Evolutionary conservation across 75 land plant genomes (phyloP), one percentile per base, ranked within the genome.

Genomic region (Pseudotsuga menziesii): DNA sequence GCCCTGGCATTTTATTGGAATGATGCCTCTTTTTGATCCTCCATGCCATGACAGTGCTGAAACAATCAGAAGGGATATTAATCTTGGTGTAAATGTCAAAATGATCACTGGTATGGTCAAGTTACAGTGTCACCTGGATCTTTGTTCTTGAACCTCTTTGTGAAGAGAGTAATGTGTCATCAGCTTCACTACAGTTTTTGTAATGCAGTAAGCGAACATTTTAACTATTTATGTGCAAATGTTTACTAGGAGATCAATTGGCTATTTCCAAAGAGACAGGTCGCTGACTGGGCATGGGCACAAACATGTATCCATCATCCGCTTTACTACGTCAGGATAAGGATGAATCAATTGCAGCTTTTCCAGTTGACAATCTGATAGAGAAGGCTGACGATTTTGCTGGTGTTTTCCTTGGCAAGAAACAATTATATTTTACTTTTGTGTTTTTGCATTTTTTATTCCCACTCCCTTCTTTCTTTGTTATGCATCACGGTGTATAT

Each of bases 261-360:
- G 97, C 94, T 63, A 94, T 92, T 58, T 94, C 83, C 6, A 94
- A 94, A 73, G 97, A 94, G 78, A 94, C 97, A 35, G 95, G 97
- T 12, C 87, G 97, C 3, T 83, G 97, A 57, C 88, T 94, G 29
- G 97, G 97, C 35, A 94, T 94, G 97, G 97, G 97, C 2, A 90
- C 93, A 80, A 92, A n/a, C n/a, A 94, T 94, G 97, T 94, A 94
- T 66, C 97, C 97, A 17, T 94, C 93, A 19, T 94, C 97, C n/a
- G 83, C 93, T 61, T 84, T 94, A 29, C 86, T 94, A 29, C 91
- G 95, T 41, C 78, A 90, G 66, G 74, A 75, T 66, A 91, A 85
- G 69, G 94, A 89, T 67, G 89, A 87, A 59, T 61, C 83, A 29
- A 80, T 87, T 71, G 91, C 91, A 62, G 64, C 82, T 56, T 80